Conservation (phyloP, 768 basidiomycete genomes). For the Suillus clintonianus region DNA sequence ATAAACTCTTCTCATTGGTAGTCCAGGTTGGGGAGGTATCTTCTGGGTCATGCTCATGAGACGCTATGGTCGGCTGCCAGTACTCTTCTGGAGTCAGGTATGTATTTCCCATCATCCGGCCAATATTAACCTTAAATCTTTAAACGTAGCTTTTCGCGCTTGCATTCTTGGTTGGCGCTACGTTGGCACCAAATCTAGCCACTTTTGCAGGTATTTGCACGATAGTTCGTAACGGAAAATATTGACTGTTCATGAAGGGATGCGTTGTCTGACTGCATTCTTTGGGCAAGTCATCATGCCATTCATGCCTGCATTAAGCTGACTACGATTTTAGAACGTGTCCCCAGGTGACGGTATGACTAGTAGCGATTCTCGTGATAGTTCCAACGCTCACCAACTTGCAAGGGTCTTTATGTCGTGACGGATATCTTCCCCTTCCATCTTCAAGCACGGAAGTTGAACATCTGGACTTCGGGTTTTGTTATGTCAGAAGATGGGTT, state of each 20-base stretch:
- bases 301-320: neutral
- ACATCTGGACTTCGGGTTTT: slow-evolving; percentile 56
- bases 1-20: neutral
- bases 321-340: slow-evolving; percentile 38
- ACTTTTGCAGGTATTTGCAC: slow-evolving; percentile 46
- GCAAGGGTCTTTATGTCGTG: slow-evolving; percentile 45
- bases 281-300: slow-evolving; percentile 27
- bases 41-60: slow-evolving; percentile 33
- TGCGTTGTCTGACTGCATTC: slow-evolving; percentile 33
- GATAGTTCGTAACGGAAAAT: neutral
- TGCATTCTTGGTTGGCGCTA: slow-evolving; percentile 52
- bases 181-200: slow-evolving; percentile 48
- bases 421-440: slow-evolving; percentile 58
- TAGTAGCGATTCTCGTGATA: neutral
- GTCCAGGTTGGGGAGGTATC: slow-evolving; percentile 31
- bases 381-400: neutral
- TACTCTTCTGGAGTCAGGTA: slow-evolving; percentile 32
- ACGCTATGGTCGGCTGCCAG: slow-evolving; percentile 31
- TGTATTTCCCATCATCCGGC: neutral
- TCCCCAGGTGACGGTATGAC: slow-evolving; percentile 49
- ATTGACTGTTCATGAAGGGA: slow-evolving; percentile 15
- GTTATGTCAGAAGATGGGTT: slow-evolving; percentile 48
- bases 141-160: slow-evolving; percentile 39
- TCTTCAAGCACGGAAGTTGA: slow-evolving; percentile 52
- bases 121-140: neutral